phyloP scores from a whole-genome alignment of 108 stramenopile species.

The Mayamaea pseudoterrestris region DNA sequence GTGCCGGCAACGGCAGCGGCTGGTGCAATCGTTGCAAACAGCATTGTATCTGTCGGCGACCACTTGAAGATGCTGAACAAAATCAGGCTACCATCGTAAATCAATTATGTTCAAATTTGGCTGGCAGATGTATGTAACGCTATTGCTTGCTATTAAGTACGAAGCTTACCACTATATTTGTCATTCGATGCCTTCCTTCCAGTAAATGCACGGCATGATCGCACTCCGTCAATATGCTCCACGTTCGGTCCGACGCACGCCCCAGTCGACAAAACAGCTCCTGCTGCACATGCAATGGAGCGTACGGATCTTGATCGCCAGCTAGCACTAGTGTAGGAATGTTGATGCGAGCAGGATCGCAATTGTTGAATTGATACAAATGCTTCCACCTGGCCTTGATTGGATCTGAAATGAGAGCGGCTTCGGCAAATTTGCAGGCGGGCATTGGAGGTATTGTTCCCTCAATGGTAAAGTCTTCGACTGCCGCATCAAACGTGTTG shows the following conservation, averaged over 20 bases:
- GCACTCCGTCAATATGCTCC: constrained; percentile 72
- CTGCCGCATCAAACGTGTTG: constrained; percentile 64
- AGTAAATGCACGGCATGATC: constrained; percentile 78
- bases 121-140: too few species aligned
- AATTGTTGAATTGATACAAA: constrained; percentile 81
- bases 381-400: constrained; percentile 75
- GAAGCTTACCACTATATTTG: constrained; percentile 29
- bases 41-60: constrained; percentile 25
- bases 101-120: too few species aligned
- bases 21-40: constrained; percentile 58
- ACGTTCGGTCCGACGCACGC: constrained; percentile 53
- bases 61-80: constrained; percentile 48
- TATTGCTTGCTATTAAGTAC: constrained; percentile 7
- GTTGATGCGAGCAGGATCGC: constrained; percentile 65
- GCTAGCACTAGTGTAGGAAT: constrained; percentile 71
- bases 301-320: constrained; percentile 76
- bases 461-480: constrained; percentile 80
- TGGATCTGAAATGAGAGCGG: constrained; percentile 66
- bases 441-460: constrained; percentile 60
- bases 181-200: constrained; percentile 39
- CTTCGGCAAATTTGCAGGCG: constrained; percentile 51
- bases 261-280: constrained; percentile 63
- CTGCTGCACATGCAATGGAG: constrained; percentile 47
- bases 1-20: constrained; percentile 73
- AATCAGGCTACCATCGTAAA: constrained; percentile 26